Conservation (phyloP, 805 yeast species). For the Cyberlindnera subsufficiens region DNA sequence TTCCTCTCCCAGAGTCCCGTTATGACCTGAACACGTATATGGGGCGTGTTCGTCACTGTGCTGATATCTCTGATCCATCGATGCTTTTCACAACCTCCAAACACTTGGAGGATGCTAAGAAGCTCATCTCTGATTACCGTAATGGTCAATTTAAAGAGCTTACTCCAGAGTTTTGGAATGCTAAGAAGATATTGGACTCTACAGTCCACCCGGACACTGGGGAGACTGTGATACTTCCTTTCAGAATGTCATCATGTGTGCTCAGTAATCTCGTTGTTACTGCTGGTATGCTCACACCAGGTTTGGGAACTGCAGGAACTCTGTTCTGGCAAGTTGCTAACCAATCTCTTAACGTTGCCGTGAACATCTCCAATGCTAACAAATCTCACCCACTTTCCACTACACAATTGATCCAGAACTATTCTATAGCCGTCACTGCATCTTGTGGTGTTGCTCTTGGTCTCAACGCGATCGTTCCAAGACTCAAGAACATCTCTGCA, state of each 20-base stretch:
- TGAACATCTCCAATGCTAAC: slow-evolving; percentile 93
- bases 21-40: slow-evolving; percentile 78
- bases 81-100: slow-evolving; percentile 70
- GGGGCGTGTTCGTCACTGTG: slow-evolving; percentile 94
- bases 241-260: slow-evolving; percentile 96
- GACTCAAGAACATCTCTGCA: slow-evolving; percentile 64
- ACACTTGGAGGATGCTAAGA: slow-evolving; percentile 60
- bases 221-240: slow-evolving; percentile 85
- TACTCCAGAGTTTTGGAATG: slow-evolving; percentile 83
- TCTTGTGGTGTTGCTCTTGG: slow-evolving; percentile 96
- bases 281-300: slow-evolving; percentile 96
- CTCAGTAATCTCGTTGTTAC: slow-evolving; percentile 91
- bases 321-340: slow-evolving; percentile 97
- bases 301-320: slow-evolving; percentile 83
- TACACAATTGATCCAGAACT: slow-evolving; percentile 69
- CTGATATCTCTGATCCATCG: slow-evolving; percentile 87
- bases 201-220: slow-evolving; percentile 97
- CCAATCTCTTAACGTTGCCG: slow-evolving; percentile 94
- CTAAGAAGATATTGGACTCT: slow-evolving; percentile 83
- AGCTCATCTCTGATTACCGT: slow-evolving; percentile 63
- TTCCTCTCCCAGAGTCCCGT: slow-evolving; percentile 71
- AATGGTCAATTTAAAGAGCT: slow-evolving; percentile 59
- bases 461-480: slow-evolving; percentile 84
- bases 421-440: slow-evolving; percentile 85
- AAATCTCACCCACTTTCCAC: slow-evolving; percentile 89